Evolutionary conservation across 768 basidiomycete species (phyloP), one percentile per base, ranked within the genome.

Genomic region (Lenzites betulinus): DNA sequence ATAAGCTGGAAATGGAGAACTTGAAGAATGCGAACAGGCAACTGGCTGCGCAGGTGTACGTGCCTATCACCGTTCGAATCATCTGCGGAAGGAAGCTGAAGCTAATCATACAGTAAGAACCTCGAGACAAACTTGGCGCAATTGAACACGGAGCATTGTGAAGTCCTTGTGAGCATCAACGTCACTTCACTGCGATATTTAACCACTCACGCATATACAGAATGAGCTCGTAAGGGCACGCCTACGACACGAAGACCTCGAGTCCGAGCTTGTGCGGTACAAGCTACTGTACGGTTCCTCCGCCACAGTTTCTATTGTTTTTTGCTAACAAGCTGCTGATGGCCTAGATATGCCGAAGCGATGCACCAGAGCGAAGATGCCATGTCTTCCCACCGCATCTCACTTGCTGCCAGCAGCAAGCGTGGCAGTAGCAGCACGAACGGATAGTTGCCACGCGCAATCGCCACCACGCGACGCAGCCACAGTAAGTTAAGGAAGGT

Each of bases 231-330:
- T 98, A 3, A 92, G 88, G 78, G 82, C 88, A 58, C 85, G 95
- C 52, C 76, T 98, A 41, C 86, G 88, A 60, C 92, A 92, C 66
- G 96, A 99, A 71, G 95, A 98, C 71, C 80, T 96, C 60, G 97
- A 98, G 73, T 83, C 87, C 58, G 93, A 98, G 72, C 83, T 99
- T 18, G 95, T 99, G 39, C 86, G 90, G 42, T 98, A 97, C 76
- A 97, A 97, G 76, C 77, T 97, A 46, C 72, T 96, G 92, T 95
- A 68, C 72, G 89, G 11, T 11, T 78, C 15, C 23, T 23, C 7
- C 28, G 33, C n/a, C 35, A 18, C 35, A 12, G 44, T n/a, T 23
- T 36, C 8, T 38, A 1, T n/a, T 8, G 18, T 16, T 8, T 5
- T 23, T 20, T 20, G 7, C 36, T 38, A 26, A 8, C 33, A 22